Base-by-base conservation (phyloP, 441 rosid genomes). In the Corymbia calophylla region DNA sequence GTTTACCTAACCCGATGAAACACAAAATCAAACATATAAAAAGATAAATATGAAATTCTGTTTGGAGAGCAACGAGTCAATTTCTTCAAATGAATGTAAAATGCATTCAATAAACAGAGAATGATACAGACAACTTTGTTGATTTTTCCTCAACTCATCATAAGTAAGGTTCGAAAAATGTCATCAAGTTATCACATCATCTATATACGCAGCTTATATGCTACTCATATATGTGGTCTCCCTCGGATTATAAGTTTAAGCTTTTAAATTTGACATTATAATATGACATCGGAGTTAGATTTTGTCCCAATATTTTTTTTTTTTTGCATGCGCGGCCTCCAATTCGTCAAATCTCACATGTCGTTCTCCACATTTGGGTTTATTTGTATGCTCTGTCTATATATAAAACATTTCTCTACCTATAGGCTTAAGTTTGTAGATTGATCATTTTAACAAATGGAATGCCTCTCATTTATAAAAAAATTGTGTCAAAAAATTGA, bases 221-320 rank as follows among this genome's bases (percentile, higher is more conserved):
- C 32, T 31, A 66, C 16, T 16, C 7, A 31, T 16, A 66, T 16
- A 2, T 68, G 7, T 4, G 23, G 1, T 32, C 23, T 68, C 23
- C 11, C 23, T 66, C 39, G 5, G 31, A 16, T 66, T 7, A 66
- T 16, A n/a, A 66, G 2, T 66, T 66, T 66, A 31, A 66, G 21
- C 21, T 15, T 64, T 66, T n/a, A 18, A 66, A 3, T 66, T 66
- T 66, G 39, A n/a, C 6, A 66, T 64, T 14, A 0, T 64, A 64
- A 64, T 1, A 15, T 64, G 1, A 1, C 15, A n/a, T 64, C 19
- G 8, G 1, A 64, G 9, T 64, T 35, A 5, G 0, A 1, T n/a
- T 64, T 3, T 64, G 70, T 6, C 9, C 35, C 1, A 0, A 0
- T 27, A n/a, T n/a, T n/a, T n/a, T n/a, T n/a, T 31, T 31, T 31